Conservation (phyloP, 1,284 basidiomycete species). For the Xanthoconium separans region DNA sequence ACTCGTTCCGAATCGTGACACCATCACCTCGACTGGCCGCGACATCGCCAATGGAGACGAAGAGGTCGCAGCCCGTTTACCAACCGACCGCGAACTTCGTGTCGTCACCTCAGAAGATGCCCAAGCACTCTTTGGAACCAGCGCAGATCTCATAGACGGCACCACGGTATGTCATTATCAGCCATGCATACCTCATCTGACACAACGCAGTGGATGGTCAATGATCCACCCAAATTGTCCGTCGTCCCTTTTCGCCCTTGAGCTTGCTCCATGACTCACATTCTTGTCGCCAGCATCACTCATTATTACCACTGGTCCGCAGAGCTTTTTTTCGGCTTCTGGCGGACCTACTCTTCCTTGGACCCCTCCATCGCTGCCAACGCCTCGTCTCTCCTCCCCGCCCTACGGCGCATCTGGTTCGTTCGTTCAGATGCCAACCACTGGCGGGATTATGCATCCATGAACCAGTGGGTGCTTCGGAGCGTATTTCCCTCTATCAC, state of each 20-base stretch:
- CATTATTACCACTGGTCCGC: constrained; percentile 87
- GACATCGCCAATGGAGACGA: constrained; percentile 46
- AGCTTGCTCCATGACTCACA: background rate
- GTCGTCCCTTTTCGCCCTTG: constrained; percentile 20
- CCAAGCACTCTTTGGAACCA: constrained; percentile 62
- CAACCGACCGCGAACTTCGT: constrained; percentile 75
- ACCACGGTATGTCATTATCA: constrained; percentile 47
- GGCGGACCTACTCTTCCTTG: constrained; percentile 82
- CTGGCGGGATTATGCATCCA: constrained; percentile 84
- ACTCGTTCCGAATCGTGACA: constrained; percentile 50
- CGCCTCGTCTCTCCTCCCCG: constrained; percentile 69
- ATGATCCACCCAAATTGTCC: constrained; percentile 84
- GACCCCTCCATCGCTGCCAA: constrained; percentile 61
- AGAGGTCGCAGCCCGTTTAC: constrained; percentile 49
- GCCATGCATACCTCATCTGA: constrained; percentile 1
- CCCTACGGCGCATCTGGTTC: constrained; percentile 74
- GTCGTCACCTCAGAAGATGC: constrained; percentile 73
- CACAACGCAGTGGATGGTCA: constrained; percentile 61
- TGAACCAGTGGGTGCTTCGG: constrained; percentile 79
- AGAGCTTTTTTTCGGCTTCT: constrained; percentile 85
- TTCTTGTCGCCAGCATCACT: constrained; percentile 49
- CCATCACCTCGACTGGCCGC: constrained; percentile 58
- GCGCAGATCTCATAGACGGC: constrained; percentile 62
- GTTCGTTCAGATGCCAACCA: constrained; percentile 67
- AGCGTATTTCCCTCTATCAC: constrained; percentile 74